Evolutionary conservation across 2,329 filamentous ascomycete genomes (phyloP).

Genomic region (Colletotrichum gloeosporioides): DNA sequence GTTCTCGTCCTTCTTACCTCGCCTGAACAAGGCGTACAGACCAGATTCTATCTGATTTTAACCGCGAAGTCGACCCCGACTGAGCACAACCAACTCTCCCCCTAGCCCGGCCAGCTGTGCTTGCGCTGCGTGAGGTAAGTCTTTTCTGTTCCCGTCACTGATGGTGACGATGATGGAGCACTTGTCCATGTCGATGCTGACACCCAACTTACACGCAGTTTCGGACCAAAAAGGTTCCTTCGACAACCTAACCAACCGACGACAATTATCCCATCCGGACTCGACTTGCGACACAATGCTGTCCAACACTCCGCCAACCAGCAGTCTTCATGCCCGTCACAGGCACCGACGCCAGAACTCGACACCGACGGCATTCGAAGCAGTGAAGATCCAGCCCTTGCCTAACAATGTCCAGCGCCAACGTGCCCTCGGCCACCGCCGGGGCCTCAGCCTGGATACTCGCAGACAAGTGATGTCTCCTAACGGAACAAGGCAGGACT

Average conservation of each 20-base stretch:
- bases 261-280: conserved; percentile 64
- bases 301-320: conserved; percentile 67
- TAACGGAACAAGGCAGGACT: conserved; percentile 49
- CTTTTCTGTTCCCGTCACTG: background rate
- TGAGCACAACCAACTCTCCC: conserved; percentile 50
- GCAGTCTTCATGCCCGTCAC: conserved; percentile 75
- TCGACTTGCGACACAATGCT: conserved; percentile 78
- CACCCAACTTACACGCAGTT: conserved; percentile 39
- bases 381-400: conserved; percentile 71
- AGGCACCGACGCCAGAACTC: conserved; percentile 89
- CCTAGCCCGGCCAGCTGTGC: conserved; percentile 76
- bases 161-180: background rate
- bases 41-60: conserved; percentile 19
- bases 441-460: conserved; percentile 85
- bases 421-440: conserved; percentile 66
- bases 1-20: conserved; percentile 18
- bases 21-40: conserved; percentile 38
- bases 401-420: conserved; percentile 54
- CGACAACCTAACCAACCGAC: conserved; percentile 56
- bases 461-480: conserved; percentile 60
- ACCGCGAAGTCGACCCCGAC: conserved; percentile 47
- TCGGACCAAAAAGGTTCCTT: conserved; percentile 55
- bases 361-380: conserved; percentile 79
- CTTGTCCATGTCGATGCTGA: background rate
- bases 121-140: conserved; percentile 83